Percentiles rank a stretch among this genome's conserved stretches.
Evolutionary conservation across 2,329 filamentous ascomycete species (phyloP).

Genomic region (Cercospora nicotianae): DNA sequence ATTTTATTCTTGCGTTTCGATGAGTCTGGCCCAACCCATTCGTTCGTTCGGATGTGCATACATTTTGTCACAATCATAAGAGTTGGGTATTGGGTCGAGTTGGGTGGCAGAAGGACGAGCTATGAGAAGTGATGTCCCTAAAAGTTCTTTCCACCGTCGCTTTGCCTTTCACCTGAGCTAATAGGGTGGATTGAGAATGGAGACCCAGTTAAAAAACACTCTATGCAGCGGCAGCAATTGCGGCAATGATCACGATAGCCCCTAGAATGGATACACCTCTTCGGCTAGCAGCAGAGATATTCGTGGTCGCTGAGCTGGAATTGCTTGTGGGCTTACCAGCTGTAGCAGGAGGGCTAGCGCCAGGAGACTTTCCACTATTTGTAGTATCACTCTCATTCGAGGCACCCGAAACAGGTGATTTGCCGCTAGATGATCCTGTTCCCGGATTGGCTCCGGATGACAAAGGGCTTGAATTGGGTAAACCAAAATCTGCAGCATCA

Average conservation of each 20-base stretch:
- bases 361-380: neutral
- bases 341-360: neutral
- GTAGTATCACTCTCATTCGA: neutral
- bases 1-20: too few species aligned
- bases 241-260: neutral
- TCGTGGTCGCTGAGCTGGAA: neutral
- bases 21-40: too few species aligned
- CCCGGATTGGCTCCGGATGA: neutral
- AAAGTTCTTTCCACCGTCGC: too few species aligned
- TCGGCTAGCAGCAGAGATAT: neutral
- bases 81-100: too few species aligned
- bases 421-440: neutral
- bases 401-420: neutral
- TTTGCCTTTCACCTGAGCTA: too few species aligned
- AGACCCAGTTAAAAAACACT: neutral
- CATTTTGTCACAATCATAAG: too few species aligned
- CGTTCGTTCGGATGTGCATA: too few species aligned
- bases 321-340: neutral
- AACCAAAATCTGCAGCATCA: neutral
- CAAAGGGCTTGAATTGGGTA: neutral
- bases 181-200: too few species aligned
- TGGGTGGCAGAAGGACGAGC: too few species aligned
- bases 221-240: neutral
- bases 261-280: neutral
- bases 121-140: too few species aligned